Conservation (phyloP, 1,284 basidiomycete species). For the Malassezia sp. region DNA sequence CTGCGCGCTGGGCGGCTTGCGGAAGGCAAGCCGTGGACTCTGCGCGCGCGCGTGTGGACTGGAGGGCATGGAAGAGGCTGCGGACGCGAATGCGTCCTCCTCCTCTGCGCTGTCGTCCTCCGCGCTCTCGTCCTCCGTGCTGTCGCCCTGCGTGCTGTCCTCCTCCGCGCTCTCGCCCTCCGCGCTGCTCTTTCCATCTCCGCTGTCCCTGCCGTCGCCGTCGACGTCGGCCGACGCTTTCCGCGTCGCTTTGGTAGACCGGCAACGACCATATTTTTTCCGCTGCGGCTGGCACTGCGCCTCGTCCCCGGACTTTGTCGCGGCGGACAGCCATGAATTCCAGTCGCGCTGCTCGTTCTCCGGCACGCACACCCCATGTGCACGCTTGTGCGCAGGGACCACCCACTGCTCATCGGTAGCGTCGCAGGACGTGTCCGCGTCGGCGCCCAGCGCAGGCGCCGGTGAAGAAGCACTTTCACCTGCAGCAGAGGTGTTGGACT, state of each 20-base stretch:
- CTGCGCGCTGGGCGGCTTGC: constrained; percentile 10
- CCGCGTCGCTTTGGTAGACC: background rate
- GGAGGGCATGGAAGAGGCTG: background rate
- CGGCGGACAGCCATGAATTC: constrained; percentile 8
- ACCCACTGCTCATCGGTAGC: constrained; percentile 19
- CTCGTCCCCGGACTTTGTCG: constrained; percentile 1
- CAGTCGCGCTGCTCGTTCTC: constrained; percentile 5
- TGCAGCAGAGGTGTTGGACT: background rate
- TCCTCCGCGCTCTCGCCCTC: no score
- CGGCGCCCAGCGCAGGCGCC: background rate
- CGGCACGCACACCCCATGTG: background rate
- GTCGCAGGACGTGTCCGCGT: no score
- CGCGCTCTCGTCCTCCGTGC: constrained; percentile 7
- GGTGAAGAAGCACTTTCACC: background rate
- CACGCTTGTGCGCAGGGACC: constrained; percentile 1
- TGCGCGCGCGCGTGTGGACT: background rate
- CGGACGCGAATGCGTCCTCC: background rate
- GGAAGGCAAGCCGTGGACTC: background rate
- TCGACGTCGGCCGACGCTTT: background rate
- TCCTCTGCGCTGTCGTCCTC: constrained; percentile 9
- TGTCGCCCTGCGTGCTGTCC: background rate
- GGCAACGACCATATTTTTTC: background rate
- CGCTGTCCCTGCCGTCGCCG: no score
- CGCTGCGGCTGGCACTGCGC: background rate
- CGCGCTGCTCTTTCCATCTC: no score